Evolutionary conservation across 805 yeast genomes (phyloP).

Genomic region (Yamadazyma endophytica): DNA sequence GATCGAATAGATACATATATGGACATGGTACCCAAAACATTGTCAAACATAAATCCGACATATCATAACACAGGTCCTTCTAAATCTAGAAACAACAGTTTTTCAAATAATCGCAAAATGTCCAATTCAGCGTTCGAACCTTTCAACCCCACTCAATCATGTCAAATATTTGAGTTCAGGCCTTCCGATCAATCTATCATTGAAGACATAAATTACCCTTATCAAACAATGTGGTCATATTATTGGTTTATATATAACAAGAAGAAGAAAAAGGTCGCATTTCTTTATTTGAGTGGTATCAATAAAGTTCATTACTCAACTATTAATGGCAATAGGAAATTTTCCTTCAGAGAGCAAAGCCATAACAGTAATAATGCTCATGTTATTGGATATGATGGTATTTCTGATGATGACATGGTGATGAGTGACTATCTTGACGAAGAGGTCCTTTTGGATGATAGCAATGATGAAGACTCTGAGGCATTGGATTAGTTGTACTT

Average conservation of each 20-base stretch:
- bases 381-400: conserved; percentile 14
- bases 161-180: conserved; percentile 61
- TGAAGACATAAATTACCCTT: conserved; percentile 52
- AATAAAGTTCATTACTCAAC: conserved; percentile 36
- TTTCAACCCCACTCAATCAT: conserved; percentile 17
- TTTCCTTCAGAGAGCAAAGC: conserved; percentile 9
- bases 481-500: too few relatives aligned
- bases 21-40: conserved; percentile 47
- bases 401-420: conserved; percentile 21
- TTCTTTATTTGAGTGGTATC: conserved; percentile 61
- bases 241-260: conserved; percentile 93
- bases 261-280: conserved; percentile 87
- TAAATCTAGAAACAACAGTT: conserved; percentile 7
- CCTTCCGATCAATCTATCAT: conserved; percentile 57
- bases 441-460: conserved; percentile 23
- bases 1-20: conserved; percentile 80
- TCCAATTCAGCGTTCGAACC: conserved; percentile 1
- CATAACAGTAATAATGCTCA: conserved; percentile 8
- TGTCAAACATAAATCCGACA: conserved; percentile 15
- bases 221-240: conserved; percentile 61
- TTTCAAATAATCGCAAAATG: conserved; percentile 7
- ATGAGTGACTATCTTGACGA: conserved; percentile 13
- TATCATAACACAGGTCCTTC: conserved; percentile 1
- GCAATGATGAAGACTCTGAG: conserved; percentile 22
- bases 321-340: conserved; percentile 20